Base-by-base conservation (phyloP, 495 filamentous ascomycete species). In the Xylaria castorea region DNA sequence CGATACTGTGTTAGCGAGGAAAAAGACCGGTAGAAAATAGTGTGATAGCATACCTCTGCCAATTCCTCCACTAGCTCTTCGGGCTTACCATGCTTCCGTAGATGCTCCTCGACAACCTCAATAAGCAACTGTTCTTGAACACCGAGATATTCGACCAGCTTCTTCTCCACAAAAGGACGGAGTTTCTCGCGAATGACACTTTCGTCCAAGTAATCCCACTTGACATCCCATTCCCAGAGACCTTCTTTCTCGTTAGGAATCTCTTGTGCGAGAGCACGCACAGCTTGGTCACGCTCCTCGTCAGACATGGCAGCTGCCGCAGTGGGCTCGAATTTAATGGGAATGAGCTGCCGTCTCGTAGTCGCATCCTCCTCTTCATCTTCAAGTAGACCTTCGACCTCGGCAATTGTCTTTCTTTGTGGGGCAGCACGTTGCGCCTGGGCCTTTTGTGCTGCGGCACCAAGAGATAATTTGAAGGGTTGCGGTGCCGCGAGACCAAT, bases 81-180 rank as follows among this genome's bases (percentile, higher is more conserved):
- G 30, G 96, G 94, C 73, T 86, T 86, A 22, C 89, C 91, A 76
- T 92, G 90, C 76, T 92, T 93, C 64, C 92, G 88, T 65, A 99
- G 84, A 83, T 96, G 92, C 73, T 93, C 92, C 76, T 97, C 91
- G 60, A 98, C 94, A 73, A 97, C 91, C 77, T 97, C 94, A 40
- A 99, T 93, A 65, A 98, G 84, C 83, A 97, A 91, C 83, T 97
- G 93, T 83, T 99, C 96, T 82, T 98, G 94, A 68, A 99, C 93
- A 67, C 96, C 96, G 51, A 99, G 86, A 78, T 94, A 97, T 80
- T 98, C 97, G 71, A 98, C 90, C 68, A 98, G 93, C 87, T 97
- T 98, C 89, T 97, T 97, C 86, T 97, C 95, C 65, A 98, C 94
- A 81, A 97, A 98, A 18, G 95, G 94, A 79, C 91, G 91, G 77